Base-by-base conservation (phyloP, 1,284 basidiomycete genomes). In the Rhodotorula mucilaginosa region DNA sequence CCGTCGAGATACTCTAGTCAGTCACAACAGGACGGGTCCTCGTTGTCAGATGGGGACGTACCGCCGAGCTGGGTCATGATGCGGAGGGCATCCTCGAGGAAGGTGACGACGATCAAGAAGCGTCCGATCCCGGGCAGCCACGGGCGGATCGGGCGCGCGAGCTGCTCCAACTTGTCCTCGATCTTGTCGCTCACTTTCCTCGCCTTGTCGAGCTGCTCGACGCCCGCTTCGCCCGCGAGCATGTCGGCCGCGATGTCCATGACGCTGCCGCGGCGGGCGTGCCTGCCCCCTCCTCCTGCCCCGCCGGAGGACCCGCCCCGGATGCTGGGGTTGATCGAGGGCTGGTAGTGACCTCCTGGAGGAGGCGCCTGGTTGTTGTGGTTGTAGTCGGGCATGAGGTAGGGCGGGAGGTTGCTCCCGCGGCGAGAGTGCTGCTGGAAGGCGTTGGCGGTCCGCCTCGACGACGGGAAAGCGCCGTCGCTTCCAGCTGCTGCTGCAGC, bases 61-160 rank as follows among this genome's bases (percentile, higher is more conserved):
- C 73, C 75, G 7, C 66, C 23, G 5, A 76, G 58, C 58, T 76
- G 75, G 18, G 73, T 74, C 15, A 76, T 49, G 52, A 76, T 76
- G 77, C 96, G 86, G 80, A 97, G 83, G 18, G 96, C 93, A 81
- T 99, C 96, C 84, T 99, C 96, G 81, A 96, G 84, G 84, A 99
- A 99, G 8, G 96, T 99, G 58, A 97, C 93, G 67, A 99, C 93
- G 81, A 99, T 99, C 76, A 99, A 84, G 83, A 98, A 98, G 76
- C 97, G 88, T 73, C 94, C 97, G 81, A 98, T 89, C 63, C 93
- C 90, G 46, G 97, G 96, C 78, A 99, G 86, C 82, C 96, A 90
- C 64, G 97, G 97, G 82, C 91, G 90, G 83, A 98, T 86, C 46
- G 97, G 96, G 80, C 97, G 93, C 12, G 93, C 89, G 83, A 92